Evolutionary conservation across 192 early-diverging fungal genomes (phyloP), one percentile per base, ranked within the genome.

Genomic region (Umbelopsis sp.): DNA sequence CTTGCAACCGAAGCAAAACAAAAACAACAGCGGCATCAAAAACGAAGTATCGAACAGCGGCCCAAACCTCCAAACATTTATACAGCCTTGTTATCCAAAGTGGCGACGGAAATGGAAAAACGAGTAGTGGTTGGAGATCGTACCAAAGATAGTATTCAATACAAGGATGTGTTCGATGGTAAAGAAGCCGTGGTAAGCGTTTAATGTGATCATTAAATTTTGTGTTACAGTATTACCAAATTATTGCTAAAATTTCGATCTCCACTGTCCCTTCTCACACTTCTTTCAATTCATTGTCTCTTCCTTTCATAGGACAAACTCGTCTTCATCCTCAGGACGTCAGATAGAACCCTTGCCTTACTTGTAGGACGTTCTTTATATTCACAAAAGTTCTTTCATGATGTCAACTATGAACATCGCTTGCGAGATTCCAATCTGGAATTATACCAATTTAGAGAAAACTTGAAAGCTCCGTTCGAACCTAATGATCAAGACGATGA

Each of bases 361-460:
- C 83, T 95, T 7, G 79, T 97, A 14, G 97, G 97, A 11, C 87
- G 95, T 21, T 90, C 95, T 10, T 79, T 98, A 62, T 94, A 93
- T 74, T 85, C 91, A 53, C 96, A 98, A 77, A 85, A 85, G 25
- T 90, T 97, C 69, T 94, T 97, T 78, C 91, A 96, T 74, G 95
- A 98, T 79, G 94, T 97, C 20, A 90, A 83, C 7, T 96, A 92
- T 74, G 90, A 90, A 52, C 91, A 93, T 74, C 82, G 90, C 2
- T 85, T 98, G 62, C 87, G 92, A 14, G 95, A 97, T 75, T 89
- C 88, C 56, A 70, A 84, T 16, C 77, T 90, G 50, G 92, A 95
- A 73, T 74, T 98, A 25, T 98, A 97, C 73, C 83, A 88, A 59
- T 95, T 96, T 80, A 83, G 87, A 52, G 83, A 87, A 25, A 68